Conservation (phyloP, 306 rosid species). For the Begonia loranthoides region DNA sequence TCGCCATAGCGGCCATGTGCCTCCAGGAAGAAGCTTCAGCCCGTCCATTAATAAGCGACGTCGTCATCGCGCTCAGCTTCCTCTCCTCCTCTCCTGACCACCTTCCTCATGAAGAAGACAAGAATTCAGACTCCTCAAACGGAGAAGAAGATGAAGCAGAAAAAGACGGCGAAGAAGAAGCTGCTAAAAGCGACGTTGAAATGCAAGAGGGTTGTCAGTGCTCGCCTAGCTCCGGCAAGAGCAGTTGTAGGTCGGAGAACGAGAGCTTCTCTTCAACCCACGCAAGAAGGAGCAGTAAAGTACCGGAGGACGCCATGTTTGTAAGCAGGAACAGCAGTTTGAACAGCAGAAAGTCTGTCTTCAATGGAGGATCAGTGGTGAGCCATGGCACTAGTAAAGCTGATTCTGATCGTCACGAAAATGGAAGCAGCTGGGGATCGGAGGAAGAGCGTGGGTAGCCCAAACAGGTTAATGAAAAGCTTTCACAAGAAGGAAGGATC, state of each 20-base stretch:
- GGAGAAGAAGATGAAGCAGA: neutral
- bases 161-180: neutral
- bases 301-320: too few species aligned
- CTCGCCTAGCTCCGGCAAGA: neutral
- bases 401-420: too few species aligned
- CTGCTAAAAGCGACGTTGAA: neutral
- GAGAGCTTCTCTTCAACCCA: neutral
- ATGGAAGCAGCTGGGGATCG: too few species aligned
- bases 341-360: neutral
- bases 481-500: too few species aligned
- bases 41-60: slow-evolving; percentile 82
- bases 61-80: slow-evolving; percentile 63
- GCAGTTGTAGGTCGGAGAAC: neutral
- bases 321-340: neutral
- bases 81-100: slow-evolving; percentile 23
- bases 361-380: too few species aligned
- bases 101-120: neutral
- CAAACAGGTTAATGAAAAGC: too few species aligned
- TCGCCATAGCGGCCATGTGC: slow-evolving; percentile 90
- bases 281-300: neutral
- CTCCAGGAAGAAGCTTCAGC: slow-evolving; percentile 77
- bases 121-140: neutral
- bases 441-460: too few species aligned
- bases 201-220: neutral
- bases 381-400: too few species aligned